Base-by-base conservation (phyloP, 1,284 basidiomycete genomes). In the Singerocomus rubriflavus region DNA sequence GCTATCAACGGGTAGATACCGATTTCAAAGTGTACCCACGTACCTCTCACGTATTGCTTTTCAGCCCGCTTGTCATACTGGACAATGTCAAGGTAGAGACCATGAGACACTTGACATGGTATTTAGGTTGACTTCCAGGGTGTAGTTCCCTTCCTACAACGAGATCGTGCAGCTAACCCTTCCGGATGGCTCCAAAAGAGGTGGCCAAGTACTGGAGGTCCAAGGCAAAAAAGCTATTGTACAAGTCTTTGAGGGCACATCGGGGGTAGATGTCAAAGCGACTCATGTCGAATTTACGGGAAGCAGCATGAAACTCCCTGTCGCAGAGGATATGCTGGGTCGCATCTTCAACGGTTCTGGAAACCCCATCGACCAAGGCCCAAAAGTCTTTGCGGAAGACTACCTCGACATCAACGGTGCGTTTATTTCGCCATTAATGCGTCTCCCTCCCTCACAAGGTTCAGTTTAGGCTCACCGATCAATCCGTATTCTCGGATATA, bases 401-500 rank as follows among this genome's bases (percentile, higher is more conserved):
- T 99, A 98, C 73, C 79, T 99, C 59, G 97, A 99, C 73, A 99
- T 99, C 72, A 98, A 99, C 73, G 97, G 95, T 91, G 61, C 59
- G 83, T 58, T 27, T 44, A 44, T 49, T 47, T 31, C 8, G 44
- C 17, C 32, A n/a, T 6, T 40, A n/a, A 46, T 38, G 52, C 54
- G 40, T 53, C 45, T 27, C 34, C 37, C 41, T 21, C 31, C 31
- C 6, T 27, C 49, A 46, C 65, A 69, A 54, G 60, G 59, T 52
- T 57, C 53, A 46, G 50, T 59, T 38, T 61, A 96, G 93, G 95
- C 56, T 97, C 94, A 6, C 97, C 96, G 44, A 99, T 99, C 77
- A 99, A 99, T 75, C 97, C 97, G 14, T 99, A 89, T 76, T 94
- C 93, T 55, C 94, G 97, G 70, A 98, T 98, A 74, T 99, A 99